phyloP scores from a whole-genome alignment of 1,284 basidiomycete species.

The Sporisorium iseilematis-ciliati region DNA sequence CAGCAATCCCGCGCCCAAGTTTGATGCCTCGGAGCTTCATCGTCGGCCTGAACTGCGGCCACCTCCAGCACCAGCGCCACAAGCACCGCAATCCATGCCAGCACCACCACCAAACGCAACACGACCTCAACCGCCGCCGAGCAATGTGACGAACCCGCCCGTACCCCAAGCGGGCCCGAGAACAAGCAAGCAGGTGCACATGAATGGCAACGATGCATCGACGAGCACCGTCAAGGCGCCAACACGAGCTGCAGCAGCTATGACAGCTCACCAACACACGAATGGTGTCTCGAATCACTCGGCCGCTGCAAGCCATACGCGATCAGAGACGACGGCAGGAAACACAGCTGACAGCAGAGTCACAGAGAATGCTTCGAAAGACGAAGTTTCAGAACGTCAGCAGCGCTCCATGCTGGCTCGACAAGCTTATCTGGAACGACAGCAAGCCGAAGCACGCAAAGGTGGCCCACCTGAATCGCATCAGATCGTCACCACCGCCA shows the following conservation, averaged over 20 bases:
- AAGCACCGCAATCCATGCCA: constrained; percentile 5
- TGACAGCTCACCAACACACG: not conserved
- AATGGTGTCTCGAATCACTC: not conserved
- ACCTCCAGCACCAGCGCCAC: constrained; percentile 19
- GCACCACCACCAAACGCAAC: not conserved
- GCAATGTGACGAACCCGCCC: not conserved
- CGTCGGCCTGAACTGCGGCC: constrained; percentile 45
- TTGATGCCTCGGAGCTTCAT: constrained; percentile 53
- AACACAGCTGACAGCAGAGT: not conserved
- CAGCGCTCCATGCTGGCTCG: constrained; percentile 42
- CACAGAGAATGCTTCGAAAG: constrained; percentile 3
- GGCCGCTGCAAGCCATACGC: not conserved
- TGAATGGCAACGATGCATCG: not conserved
- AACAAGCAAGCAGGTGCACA: not conserved
- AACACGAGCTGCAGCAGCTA: not conserved
- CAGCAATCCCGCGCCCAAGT: constrained; percentile 47
- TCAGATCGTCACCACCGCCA: constrained; percentile 6
- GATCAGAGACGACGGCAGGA: not conserved
- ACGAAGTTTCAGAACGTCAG: constrained; percentile 25
- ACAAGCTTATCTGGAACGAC: constrained; percentile 37
- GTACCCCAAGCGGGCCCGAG: constrained; percentile 2
- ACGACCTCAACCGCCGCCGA: not conserved
- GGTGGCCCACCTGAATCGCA: not conserved
- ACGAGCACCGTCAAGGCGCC: not conserved
- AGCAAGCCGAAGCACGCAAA: constrained; percentile 31